Evolutionary conservation across 306 rosid genomes (phyloP), one percentile per base, ranked within the genome.

Genomic region (Prosopis cineraria): DNA sequence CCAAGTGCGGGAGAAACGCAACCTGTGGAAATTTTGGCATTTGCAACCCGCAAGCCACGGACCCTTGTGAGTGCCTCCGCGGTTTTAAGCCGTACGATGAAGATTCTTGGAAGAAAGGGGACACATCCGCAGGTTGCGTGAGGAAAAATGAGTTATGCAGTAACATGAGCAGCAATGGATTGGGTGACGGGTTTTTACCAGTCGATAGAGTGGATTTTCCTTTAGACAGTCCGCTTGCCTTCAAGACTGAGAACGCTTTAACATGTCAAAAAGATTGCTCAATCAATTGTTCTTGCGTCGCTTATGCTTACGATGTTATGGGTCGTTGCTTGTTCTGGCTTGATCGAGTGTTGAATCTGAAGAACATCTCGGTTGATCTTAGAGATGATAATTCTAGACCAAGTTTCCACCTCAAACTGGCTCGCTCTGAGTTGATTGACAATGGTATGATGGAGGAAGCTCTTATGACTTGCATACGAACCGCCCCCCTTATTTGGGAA

Each of bases 141-240:
- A 75, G 79, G 40, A 62, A 47, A 20, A 75, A 62, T 7, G 72
- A 33, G 24, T 44, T 75, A 45, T 75, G 72, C 48, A n/a, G 19
- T 30, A 47, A 8, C 45, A 8, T 10, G 2, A 22, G 64, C 6
- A 20, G 6, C 11, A 52, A 33, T 25, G 73, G 37, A 68, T 14
- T 1, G 16, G 0, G 0, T n/a, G 50, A 29, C 5, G 5, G 27
- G 3, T 73, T 22, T 55, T 16, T 12, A 1, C 25, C 0, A 2
- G 0, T 55, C 0, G 1, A 39, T 0, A 4, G 5, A 25, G 53
- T 56, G 37, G 17, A 53, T 16, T 73, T 73, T 22, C 17, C 39
- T 17, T 16, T 12, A 6, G 33, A 30, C 5, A 24, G 20, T 5
- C 5, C 25, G 47, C 7, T 19, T 50, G 1, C n/a, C 68, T 8